phyloP scores from a whole-genome alignment of 805 yeast genomes.

The Jamesozyma gamospora region DNA sequence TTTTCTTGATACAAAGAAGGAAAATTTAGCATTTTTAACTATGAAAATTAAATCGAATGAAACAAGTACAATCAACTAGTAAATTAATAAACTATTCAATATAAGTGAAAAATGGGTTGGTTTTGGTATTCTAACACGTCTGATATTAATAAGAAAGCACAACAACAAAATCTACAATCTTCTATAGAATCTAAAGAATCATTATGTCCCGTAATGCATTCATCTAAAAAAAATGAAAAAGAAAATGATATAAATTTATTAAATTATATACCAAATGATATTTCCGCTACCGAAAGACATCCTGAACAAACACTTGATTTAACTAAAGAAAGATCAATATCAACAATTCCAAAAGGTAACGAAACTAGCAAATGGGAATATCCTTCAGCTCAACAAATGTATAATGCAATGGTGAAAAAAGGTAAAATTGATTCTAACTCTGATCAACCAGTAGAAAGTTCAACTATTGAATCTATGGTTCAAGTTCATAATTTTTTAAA shows the following conservation, averaged over 20 bases:
- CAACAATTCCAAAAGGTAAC: conserved; percentile 79
- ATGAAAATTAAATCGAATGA: too few relatives aligned
- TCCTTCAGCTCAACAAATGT: conserved; percentile 98
- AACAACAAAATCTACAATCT: too few relatives aligned
- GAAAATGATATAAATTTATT: conserved; percentile 51
- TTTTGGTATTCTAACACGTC: conserved; percentile 65
- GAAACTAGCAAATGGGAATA: conserved; percentile 89
- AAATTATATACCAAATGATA: conserved; percentile 76
- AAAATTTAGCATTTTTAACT: too few relatives aligned
- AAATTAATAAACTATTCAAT: too few relatives aligned
- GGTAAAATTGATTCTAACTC: conserved; percentile 46
- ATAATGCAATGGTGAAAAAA: conserved; percentile 92
- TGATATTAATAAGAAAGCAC: too few relatives aligned
- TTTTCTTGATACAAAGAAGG: too few relatives aligned
- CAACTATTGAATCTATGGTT: conserved; percentile 94
- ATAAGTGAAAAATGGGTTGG: conserved; percentile 87
- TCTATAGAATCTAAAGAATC: background rate
- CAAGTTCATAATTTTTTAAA: conserved; percentile 91
- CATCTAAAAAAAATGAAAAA: background rate
- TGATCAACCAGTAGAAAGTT: conserved; percentile 80
- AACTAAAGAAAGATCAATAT: conserved; percentile 75
- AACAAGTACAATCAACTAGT: too few relatives aligned
- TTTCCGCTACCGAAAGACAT: conserved; percentile 49
- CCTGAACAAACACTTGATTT: conserved; percentile 74
- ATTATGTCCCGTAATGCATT: conserved; percentile 5